Conservation (phyloP, 306 rosid species). For the Cotoneaster glaucophyllus region DNA sequence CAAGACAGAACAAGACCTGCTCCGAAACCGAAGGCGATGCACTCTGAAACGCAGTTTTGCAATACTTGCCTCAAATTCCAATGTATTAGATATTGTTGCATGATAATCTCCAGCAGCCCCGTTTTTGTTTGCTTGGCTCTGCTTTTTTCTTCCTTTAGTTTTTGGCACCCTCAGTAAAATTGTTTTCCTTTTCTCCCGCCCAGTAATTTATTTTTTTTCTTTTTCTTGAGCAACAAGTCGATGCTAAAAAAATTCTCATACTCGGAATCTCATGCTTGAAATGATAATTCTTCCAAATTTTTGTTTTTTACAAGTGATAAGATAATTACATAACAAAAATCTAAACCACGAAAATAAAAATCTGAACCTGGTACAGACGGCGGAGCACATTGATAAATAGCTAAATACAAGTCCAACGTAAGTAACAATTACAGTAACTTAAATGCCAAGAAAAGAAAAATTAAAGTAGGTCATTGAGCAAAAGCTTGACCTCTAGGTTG, state of each 20-base stretch:
- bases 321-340: too few relatives aligned
- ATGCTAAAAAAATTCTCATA: too few relatives aligned
- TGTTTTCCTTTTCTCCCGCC: conserved; percentile 11
- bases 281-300: neutral
- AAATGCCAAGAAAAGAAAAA: neutral
- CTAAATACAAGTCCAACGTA: neutral
- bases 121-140: neutral
- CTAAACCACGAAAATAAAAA: too few relatives aligned
- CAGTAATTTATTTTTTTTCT: neutral
- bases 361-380: too few relatives aligned
- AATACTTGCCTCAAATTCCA: conserved; percentile 3
- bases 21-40: too few relatives aligned
- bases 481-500: neutral
- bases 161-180: conserved; percentile 5
- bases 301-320: too few relatives aligned
- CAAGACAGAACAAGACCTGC: neutral
- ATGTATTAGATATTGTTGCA: conserved; percentile 1
- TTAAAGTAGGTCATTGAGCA: neutral
- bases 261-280: neutral
- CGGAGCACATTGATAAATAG: neutral
- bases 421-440: too few relatives aligned
- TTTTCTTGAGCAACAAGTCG: neutral
- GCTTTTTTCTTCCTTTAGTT: neutral
- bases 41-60: conserved; percentile 1
- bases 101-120: conserved; percentile 3